Evolutionary conservation across 306 rosid genomes (phyloP).

Genomic region (Quercus variabilis): DNA sequence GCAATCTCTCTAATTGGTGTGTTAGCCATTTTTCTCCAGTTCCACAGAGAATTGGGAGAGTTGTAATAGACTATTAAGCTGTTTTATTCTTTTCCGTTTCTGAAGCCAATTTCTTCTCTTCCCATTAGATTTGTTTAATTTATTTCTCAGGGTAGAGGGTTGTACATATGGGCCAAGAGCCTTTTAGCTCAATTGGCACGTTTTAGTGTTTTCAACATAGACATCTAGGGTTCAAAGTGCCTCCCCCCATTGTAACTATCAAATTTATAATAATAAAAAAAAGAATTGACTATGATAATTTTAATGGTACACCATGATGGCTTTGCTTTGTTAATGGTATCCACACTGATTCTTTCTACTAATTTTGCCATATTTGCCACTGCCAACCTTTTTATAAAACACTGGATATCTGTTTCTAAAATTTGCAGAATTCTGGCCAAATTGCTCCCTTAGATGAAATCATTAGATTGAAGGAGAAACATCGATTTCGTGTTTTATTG

Average conservation of each 20-base stretch:
- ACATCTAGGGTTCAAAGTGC: too few species aligned
- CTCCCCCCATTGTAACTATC: too few species aligned
- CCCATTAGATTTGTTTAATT: too few species aligned
- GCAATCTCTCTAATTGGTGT: neutral
- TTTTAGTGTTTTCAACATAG: too few species aligned
- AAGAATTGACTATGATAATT: neutral
- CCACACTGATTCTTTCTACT: neutral
- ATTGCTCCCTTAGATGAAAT: slow-evolving; percentile 89
- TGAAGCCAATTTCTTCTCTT: too few species aligned
- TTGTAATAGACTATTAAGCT: neutral
- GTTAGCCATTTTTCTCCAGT: neutral
- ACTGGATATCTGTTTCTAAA: neutral
- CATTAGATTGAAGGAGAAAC: slow-evolving; percentile 85
- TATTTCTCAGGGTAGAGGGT: neutral
- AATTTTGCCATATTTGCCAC: neutral
- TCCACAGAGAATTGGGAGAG: neutral
- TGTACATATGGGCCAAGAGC: neutral
- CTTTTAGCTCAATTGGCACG: too few species aligned
- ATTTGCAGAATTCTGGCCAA: slow-evolving; percentile 89
- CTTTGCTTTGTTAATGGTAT: neutral
- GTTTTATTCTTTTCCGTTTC: too few species aligned
- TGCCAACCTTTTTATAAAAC: neutral
- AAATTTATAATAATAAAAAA: too few species aligned
- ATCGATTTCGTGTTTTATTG: slow-evolving; percentile 77
- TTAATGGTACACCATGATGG: neutral